Evolutionary conservation across 768 basidiomycete species (phyloP), one percentile per base, ranked within the genome.

Genomic region (Panaeolus cyanescens): DNA sequence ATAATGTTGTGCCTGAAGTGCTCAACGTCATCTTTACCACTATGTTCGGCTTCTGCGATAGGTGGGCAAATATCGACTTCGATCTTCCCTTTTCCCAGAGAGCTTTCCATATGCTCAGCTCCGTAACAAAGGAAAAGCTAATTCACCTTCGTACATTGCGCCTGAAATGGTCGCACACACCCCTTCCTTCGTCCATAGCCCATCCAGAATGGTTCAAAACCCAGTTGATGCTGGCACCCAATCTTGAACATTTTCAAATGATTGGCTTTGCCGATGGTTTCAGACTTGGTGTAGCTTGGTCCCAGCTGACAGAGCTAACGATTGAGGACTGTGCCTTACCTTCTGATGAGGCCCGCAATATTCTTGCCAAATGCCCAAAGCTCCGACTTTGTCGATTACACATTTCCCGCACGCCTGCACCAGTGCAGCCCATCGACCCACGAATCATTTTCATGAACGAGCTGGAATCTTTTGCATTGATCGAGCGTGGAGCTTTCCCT

Each of bases 81-180:
- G 45, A 50, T 50, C 45, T 50, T 28, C 45, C 45, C 12, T 50
- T 50, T 28, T 50, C 45, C 45, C 45, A 50, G 17, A 22, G 22
- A 10, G 45, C 45, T 20, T 50, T 50, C n/a, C 45, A 50, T 50
- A 50, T 50, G 45, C 45, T 50, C 12, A 50, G 45, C 45, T 50
- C 45, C 2, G 45, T 50, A 7, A 50, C 45, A 20, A 50, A 50
- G 25, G 45, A 50, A 5, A 50, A 50, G 25, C 25, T 50, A 3
- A 15, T 28, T 1, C 45, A 28, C 25, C 45, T 50, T 9, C 45
- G 30, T 15, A 50, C 45, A 4, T 50, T 50, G 19, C 45, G 45
- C 2, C 25, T 50, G 7, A 50, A 50, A 20, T 50, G 45, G 45
- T 50, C 45, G 12, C 45, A 50, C 45, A 50, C 45, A 28, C 45